phyloP scores from a whole-genome alignment of 169 alveolate species.

The Cystoisospora suis region DNA sequence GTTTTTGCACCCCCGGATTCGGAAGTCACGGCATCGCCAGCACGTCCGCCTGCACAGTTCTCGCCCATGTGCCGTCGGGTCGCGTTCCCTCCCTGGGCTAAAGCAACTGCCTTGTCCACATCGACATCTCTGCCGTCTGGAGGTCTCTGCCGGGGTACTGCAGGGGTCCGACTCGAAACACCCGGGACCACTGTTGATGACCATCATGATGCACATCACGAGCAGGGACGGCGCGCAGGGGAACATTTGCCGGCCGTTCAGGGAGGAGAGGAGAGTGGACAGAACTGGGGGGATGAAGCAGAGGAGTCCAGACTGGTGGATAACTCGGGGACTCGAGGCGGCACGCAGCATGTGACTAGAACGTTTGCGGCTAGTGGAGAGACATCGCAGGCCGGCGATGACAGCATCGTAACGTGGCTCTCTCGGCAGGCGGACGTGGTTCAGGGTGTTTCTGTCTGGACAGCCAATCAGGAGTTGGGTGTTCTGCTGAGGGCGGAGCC shows the following conservation, averaged over 20 bases:
- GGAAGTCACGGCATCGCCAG: no score
- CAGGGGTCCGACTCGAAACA: no score
- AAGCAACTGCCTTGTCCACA: neutral
- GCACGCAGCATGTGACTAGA: no score
- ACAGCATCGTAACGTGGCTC: neutral
- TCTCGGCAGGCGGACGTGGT: neutral
- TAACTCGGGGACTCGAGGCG: neutral
- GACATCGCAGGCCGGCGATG: neutral
- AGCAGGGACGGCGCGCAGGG: neutral
- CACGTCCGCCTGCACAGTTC: neutral
- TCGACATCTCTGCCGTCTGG: neutral
- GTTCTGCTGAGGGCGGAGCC: constrained; percentile 23
- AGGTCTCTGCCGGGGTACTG: neutral
- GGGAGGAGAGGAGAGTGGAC: neutral
- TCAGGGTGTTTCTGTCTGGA: constrained; percentile 12
- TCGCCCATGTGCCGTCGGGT: constrained; percentile 9
- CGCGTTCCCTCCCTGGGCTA: constrained; percentile 41
- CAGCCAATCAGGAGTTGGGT: neutral
- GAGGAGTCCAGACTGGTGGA: neutral
- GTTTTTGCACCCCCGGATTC: no score
- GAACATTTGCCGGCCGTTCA: neutral
- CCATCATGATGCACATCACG: neutral
- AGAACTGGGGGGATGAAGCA: neutral
- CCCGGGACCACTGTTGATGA: no score
- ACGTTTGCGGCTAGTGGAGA: no score